Evolutionary conservation across 805 yeast species (phyloP).

Genomic region (Schwanniomyces occidentalis): DNA sequence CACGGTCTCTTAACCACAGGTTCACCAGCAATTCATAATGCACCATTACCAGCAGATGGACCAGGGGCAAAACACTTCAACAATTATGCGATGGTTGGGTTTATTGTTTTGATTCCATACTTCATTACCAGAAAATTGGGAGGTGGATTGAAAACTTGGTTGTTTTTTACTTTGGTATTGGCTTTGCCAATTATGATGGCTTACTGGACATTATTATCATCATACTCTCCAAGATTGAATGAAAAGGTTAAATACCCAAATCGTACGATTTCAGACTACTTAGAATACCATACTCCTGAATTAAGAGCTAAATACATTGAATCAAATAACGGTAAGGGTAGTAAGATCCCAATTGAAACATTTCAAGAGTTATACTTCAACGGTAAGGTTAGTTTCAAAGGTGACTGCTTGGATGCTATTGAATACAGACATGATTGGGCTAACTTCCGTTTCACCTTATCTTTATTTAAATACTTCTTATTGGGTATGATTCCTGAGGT

Average conservation of each 20-base stretch:
- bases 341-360: constrained; percentile 88
- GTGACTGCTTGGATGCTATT: constrained; percentile 79
- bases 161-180: constrained; percentile 55
- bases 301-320: constrained; percentile 61
- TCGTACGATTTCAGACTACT: constrained; percentile 73
- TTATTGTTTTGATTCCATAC: constrained; percentile 59
- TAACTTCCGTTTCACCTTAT: constrained; percentile 70
- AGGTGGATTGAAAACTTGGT: constrained; percentile 66
- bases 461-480: constrained; percentile 76
- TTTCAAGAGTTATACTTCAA: constrained; percentile 87
- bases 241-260: constrained; percentile 76
- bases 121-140: constrained; percentile 66
- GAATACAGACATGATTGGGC: constrained; percentile 95
- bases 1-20: constrained; percentile 41
- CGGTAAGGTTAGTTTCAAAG: constrained; percentile 82
- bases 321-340: constrained; percentile 55
- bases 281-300: constrained; percentile 77
- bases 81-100: constrained; percentile 52
- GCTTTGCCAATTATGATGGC: constrained; percentile 74
- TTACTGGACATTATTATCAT: constrained; percentile 78
- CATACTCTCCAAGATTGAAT: constrained; percentile 78
- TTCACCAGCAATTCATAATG: constrained; percentile 77
- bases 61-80: constrained; percentile 78
- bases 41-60: constrained; percentile 89
- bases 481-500: constrained; percentile 92